A percentile compares a stretch with the other conserved stretches of the same genome.
These are phyloP conservation scores for Taphrina flavorubra DNA, from an alignment of 1,139 yeast species.

Conservation along the genomic window DNA sequence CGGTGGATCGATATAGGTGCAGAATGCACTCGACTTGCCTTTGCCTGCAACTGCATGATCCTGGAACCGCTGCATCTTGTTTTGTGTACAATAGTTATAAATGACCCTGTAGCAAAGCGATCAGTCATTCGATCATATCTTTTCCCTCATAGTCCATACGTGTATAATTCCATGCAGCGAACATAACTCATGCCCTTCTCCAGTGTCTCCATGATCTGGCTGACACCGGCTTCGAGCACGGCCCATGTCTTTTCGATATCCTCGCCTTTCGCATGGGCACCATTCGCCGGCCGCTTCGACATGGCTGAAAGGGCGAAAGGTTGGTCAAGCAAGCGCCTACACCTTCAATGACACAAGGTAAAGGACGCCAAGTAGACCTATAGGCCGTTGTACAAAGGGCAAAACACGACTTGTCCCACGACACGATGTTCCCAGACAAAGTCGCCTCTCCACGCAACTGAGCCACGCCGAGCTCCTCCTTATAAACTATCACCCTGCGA, in stretches of 20 bases:
- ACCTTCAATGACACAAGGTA: too few species aligned
- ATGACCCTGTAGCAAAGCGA: conserved; percentile 70
- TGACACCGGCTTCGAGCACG: conserved; percentile 43
- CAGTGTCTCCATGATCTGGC: conserved; percentile 43
- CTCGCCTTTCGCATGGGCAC: conserved; percentile 29
- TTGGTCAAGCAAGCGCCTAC: not conserved
- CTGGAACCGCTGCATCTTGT: conserved; percentile 65
- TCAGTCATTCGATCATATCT: conserved; percentile 50
- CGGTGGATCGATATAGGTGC: conserved; percentile 47
- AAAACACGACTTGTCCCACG: not conserved
- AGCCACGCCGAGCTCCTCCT: conserved; percentile 3
- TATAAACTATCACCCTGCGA: not conserved
- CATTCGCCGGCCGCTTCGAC: conserved; percentile 20
- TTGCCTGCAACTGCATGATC: conserved; percentile 51
- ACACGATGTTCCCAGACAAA: conserved; percentile 1
- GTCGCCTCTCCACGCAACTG: conserved; percentile 8
- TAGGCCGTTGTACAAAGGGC: not conserved
- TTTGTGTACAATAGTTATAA: conserved; percentile 84
- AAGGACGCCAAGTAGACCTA: not conserved
- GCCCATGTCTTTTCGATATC: conserved; percentile 43
- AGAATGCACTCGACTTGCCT: conserved; percentile 45
- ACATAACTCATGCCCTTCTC: conserved; percentile 44
- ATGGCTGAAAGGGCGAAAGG: not conserved
- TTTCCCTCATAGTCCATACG: conserved; percentile 47
- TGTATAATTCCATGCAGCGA: conserved; percentile 54